Base-by-base conservation (phyloP, 495 filamentous ascomycete genomes). In the Neurospora terricola region DNA sequence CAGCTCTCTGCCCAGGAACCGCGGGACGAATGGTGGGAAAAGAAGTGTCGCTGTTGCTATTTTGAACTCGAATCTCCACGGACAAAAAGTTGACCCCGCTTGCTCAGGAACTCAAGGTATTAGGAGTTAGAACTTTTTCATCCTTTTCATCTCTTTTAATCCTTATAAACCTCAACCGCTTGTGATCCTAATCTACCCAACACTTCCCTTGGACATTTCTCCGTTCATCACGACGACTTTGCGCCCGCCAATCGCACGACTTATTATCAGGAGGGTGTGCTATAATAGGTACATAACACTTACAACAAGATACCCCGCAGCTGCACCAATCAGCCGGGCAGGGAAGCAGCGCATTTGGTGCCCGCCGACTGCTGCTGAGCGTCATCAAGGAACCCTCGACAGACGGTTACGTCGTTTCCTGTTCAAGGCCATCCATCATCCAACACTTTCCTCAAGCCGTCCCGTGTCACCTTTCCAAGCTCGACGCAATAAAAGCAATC, bases 21-120 rank as follows among this genome's bases (percentile, higher is more conserved):
- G 75, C 75, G 76, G 78, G 77, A 75, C 75, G 77, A 72, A 71
- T 72, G 72, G 70, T 30, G 42, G 39, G 39, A 38, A 38, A 21
- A 48, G 7, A 18, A 30, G 38, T 54, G 11, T 30, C 62, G 72
- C 69, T 71, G 78, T 75, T 80, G 77, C 78, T 79, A 80, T 80
- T 80, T 80, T 79, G 73, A 78, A 77, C 70, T 42, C 54, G 27
- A 66, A 66, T 66, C 27, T 4, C 38, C 71, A 30, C 66, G 69
- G 68, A 69, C 69, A 66, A 27, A 23, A 37, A 72, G 73, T 66
- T 71, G 54, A 74, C 72, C 72, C 75, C 72, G 72, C 77, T 71
- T 73, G 70, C 39, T 45, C 8, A 16, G 70, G 54, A 62, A 18
- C 30, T 34, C 14, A 18, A 18, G 21, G 10, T 66, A 18, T 34